Conservation (phyloP, 2,329 filamentous ascomycete species). For the Capronia epimyces region DNA sequence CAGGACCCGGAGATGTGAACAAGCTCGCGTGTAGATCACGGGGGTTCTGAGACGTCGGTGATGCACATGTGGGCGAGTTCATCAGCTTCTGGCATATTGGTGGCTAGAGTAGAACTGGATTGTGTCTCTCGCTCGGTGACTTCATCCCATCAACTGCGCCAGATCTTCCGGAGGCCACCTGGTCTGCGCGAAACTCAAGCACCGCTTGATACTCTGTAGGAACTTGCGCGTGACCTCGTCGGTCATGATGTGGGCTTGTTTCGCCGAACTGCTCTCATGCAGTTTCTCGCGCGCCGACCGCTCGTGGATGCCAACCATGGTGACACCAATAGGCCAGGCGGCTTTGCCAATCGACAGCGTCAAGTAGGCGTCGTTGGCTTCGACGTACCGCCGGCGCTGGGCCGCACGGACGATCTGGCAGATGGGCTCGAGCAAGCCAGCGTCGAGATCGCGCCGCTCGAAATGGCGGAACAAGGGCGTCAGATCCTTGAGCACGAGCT, state of each 20-base stretch:
- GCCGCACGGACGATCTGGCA: slow-evolving; percentile 88
- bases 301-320: slow-evolving; percentile 99
- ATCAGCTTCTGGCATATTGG: no score
- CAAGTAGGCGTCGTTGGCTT: slow-evolving; percentile 93
- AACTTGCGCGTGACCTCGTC: slow-evolving; percentile 95
- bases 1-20: no score
- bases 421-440: slow-evolving; percentile 71
- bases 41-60: no score
- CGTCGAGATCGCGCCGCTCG: slow-evolving; percentile 71
- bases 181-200: slow-evolving; percentile 91
- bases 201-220: slow-evolving; percentile 94
- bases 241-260: slow-evolving; percentile 91
- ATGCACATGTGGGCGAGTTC: no score
- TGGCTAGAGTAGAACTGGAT: no score
- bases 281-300: slow-evolving; percentile 91
- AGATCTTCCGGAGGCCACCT: slow-evolving; percentile 92
- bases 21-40: no score
- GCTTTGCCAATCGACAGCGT: slow-evolving; percentile 91
- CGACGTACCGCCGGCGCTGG: slow-evolving; percentile 85
- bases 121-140: no score
- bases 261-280: slow-evolving; percentile 66
- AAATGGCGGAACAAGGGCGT: slow-evolving; percentile 83
- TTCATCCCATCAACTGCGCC: slow-evolving; percentile 83
- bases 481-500: slow-evolving; percentile 82
- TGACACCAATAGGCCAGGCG: slow-evolving; percentile 98